Evolutionary conservation across 495 filamentous ascomycete genomes (phyloP).

Genomic region (Neurospora terricola): DNA sequence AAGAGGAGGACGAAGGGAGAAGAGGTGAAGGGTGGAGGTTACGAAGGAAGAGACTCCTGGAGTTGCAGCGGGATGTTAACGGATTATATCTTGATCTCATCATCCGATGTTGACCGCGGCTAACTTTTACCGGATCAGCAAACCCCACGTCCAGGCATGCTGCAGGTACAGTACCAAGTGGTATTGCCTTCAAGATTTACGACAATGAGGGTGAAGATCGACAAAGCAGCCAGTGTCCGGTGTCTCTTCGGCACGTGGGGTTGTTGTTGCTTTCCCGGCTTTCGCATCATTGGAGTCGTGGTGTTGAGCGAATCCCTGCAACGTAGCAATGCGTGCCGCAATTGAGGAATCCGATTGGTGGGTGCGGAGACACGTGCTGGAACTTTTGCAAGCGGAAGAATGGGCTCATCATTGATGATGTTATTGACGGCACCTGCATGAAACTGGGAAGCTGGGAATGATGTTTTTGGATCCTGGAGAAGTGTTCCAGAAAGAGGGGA

Average conservation of each 20-base stretch:
- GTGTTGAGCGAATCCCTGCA: neutral
- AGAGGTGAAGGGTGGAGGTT: neutral
- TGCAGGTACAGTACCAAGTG: neutral
- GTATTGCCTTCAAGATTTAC: neutral
- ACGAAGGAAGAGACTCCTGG: neutral
- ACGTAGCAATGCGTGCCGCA: neutral
- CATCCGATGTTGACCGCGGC: neutral
- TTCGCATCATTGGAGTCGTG: neutral
- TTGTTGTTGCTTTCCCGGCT: no score
- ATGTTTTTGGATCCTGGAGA: neutral
- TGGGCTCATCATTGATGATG: neutral
- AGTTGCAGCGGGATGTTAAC: neutral
- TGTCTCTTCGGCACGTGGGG: neutral
- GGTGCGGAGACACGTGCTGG: neutral
- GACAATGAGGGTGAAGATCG: neutral
- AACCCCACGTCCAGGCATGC: neutral
- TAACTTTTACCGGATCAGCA: neutral
- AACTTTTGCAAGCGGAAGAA: neutral
- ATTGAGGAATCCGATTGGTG: neutral
- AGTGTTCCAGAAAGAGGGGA: neutral
- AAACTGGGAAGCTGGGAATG: neutral
- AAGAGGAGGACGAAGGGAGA: no score
- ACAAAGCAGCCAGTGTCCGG: neutral
- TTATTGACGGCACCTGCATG: neutral
- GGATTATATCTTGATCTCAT: neutral